Conservation (phyloP, 495 filamentous ascomycete species). For the Daldinia caldariorum region DNA sequence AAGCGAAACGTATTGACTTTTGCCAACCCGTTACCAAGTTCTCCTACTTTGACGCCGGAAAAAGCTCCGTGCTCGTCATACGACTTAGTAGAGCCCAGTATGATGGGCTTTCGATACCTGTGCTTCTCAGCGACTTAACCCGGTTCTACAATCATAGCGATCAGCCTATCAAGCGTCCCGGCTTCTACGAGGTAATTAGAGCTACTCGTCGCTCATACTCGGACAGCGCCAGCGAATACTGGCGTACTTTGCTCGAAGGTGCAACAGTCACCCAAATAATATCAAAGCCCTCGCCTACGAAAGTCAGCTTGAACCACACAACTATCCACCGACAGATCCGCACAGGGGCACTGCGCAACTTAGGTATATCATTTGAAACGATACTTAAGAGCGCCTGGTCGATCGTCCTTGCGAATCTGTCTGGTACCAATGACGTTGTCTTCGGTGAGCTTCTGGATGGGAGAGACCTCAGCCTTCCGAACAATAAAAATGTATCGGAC, state of each 20-base stretch:
- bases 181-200: slow-evolving; percentile 57
- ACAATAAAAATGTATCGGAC: slow-evolving; percentile 50
- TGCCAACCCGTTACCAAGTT: slow-evolving; percentile 58
- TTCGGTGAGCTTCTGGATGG: slow-evolving; percentile 59
- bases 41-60: slow-evolving; percentile 57
- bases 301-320: slow-evolving; percentile 47
- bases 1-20: slow-evolving; percentile 50
- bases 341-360: slow-evolving; percentile 46
- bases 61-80: slow-evolving; percentile 56
- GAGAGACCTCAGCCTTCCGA: slow-evolving; percentile 46
- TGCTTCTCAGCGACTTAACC: slow-evolving; percentile 57
- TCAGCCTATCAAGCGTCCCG: slow-evolving; percentile 47
- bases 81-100: slow-evolving; percentile 60
- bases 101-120: slow-evolving; percentile 54
- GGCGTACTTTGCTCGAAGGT: slow-evolving; percentile 54
- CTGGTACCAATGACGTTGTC: slow-evolving; percentile 55
- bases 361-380: slow-evolving; percentile 51
- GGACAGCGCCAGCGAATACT: slow-evolving; percentile 54
- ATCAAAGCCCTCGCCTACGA: slow-evolving; percentile 51
- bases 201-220: slow-evolving; percentile 48
- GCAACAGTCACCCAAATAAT: slow-evolving; percentile 56
- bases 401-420: slow-evolving; percentile 51
- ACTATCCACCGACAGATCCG: slow-evolving; percentile 52
- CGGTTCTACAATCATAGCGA: slow-evolving; percentile 53
- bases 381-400: slow-evolving; percentile 61